Percentiles rank a stretch among this genome's conserved stretches.
These are phyloP conservation scores for Colletotrichum siamense DNA, from an alignment of 2,329 filamentous ascomycete genomes.

Conservation along the genomic window DNA sequence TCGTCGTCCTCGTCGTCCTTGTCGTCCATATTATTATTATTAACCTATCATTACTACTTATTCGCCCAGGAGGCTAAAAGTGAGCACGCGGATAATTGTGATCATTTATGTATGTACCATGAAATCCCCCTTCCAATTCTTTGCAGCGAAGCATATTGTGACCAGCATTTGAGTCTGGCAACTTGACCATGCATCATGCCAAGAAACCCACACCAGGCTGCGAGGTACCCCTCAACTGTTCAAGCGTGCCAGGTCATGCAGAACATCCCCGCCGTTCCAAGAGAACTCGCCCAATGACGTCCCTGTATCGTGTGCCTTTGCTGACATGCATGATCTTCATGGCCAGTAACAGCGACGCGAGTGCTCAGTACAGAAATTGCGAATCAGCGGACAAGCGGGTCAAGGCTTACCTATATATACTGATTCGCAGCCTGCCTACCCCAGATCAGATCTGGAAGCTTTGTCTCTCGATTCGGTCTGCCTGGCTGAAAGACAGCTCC, in stretches of 20 bases:
- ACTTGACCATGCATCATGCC: neutral
- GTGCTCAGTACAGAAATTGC: neutral
- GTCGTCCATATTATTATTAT: no score
- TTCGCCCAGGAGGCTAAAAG: neutral
- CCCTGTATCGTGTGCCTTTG: neutral
- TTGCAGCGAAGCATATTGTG: neutral
- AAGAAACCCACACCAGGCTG: neutral
- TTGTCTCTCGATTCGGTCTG: rapidly evolving
- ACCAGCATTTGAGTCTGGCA: neutral
- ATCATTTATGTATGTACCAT: neutral
- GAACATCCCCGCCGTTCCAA: neutral
- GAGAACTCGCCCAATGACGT: neutral
- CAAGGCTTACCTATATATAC: neutral
- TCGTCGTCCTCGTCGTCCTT: neutral
- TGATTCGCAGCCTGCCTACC: neutral
- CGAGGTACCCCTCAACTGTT: neutral
- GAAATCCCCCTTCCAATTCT: neutral
- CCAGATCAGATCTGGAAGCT: neutral
- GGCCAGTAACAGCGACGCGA: neutral
- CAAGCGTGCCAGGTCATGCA: neutral
- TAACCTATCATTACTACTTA: neutral
- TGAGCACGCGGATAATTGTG: neutral
- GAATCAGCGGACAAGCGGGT: neutral
- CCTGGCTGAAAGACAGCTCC: neutral
- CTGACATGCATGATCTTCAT: neutral